phyloP scores from a whole-genome alignment of 805 yeast species.

The Candida insectalens region DNA sequence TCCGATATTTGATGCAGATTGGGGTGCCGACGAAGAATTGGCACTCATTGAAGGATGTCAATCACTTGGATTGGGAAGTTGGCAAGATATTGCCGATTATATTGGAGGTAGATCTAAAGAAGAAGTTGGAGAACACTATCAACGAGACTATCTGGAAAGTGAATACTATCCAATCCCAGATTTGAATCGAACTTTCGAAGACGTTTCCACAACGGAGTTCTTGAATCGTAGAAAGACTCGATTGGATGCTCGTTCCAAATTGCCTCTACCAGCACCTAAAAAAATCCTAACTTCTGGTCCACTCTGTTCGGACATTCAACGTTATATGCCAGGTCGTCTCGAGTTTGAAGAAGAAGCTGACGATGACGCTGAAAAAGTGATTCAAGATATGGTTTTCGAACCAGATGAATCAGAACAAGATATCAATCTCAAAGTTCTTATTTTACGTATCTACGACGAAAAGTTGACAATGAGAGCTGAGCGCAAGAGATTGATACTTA shows the following conservation, averaged over 20 bases:
- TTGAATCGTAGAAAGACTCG: constrained; percentile 57
- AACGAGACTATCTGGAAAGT: constrained; percentile 57
- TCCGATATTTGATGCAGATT: constrained; percentile 79
- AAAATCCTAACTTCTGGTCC: constrained; percentile 93
- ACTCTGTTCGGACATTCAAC: constrained; percentile 92
- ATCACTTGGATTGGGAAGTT: constrained; percentile 84
- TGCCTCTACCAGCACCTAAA: constrained; percentile 76
- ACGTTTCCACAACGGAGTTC: constrained; percentile 60
- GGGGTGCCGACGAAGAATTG: constrained; percentile 99
- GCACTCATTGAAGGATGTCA: constrained; percentile 86
- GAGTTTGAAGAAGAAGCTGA: constrained; percentile 96
- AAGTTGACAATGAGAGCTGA: constrained; percentile 89
- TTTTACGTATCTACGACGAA: constrained; percentile 82
- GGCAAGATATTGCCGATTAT: constrained; percentile 97
- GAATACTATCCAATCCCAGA: constrained; percentile 83
- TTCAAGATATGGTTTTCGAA: constrained; percentile 93
- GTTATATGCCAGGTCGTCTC: constrained; percentile 96
- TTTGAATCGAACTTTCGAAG: constrained; percentile 57
- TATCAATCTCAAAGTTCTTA: constrained; percentile 79
- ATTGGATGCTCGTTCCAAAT: constrained; percentile 59
- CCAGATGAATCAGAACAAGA: constrained; percentile 86
- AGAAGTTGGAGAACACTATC: constrained; percentile 83
- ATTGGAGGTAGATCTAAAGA: constrained; percentile 88
- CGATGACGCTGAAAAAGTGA: constrained; percentile 90
- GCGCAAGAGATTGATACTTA: constrained; percentile 71